Base-by-base conservation (phyloP, 176 grass and related monocot genomes). In the Avena sativa region DNA sequence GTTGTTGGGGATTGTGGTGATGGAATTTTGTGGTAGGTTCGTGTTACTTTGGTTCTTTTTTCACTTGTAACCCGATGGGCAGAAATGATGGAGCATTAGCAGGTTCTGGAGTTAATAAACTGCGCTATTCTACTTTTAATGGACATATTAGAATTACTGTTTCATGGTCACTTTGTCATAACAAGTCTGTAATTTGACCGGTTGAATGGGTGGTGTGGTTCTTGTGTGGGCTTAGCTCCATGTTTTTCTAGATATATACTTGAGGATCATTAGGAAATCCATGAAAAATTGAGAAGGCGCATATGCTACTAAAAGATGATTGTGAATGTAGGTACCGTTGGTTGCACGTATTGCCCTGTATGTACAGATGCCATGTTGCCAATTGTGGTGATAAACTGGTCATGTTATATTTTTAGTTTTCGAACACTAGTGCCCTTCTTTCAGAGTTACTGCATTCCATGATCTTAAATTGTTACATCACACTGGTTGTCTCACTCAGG, bases 371-470 rank as follows among this genome's bases (percentile, higher is more conserved):
- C 11, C 28, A 63, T 56, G 47, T 10, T 82, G n/a, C 32, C 17
- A 15, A 53, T n/a, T 70, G 61, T 12, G 10, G 36, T 34, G 71
- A 58, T 78, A 47, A 84, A 80, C 47, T 85, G 57, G 23, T 66
- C 57, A 15, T 62, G 5, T n/a, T 49, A 17, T 55, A 52, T 72
- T 68, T 84, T 62, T 36, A 6, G 78, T 38, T 76, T 15, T 38
- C 55, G 70, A 11, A 76, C 69, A 88, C 12, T 21, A 49, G 55
- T 49, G 6, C 5, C 3, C 2, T 68, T 78, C 38, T 40, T 65
- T 68, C 2, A 76, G 63, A 48, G 70, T 81, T 62, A 50, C 28
- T 79, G 71, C 52, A 83, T 50, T 67, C 56, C 62, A 86, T 89
- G 89, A 80, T 89, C 79, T 56, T 73, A 25, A 25, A 44, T 57